Evolutionary conservation across 2,329 filamentous ascomycete genomes (phyloP), one percentile per base, ranked within the genome.

Genomic region (Fusarium subtropicale): DNA sequence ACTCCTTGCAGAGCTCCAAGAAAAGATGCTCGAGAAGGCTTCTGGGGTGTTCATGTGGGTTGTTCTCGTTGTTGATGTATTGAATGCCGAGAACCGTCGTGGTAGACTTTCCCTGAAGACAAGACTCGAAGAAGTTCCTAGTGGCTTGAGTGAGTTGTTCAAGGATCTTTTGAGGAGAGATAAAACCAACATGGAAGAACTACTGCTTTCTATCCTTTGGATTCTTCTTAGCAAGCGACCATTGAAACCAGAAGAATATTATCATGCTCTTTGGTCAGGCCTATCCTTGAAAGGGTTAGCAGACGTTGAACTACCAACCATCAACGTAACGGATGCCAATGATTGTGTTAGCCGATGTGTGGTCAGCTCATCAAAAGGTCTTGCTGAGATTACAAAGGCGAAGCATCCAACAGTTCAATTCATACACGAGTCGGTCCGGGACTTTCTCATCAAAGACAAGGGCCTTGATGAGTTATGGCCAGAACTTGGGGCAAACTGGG

Each of bases 361-460:
- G 0, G 71, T 81, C 0, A 76, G 74, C 34, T 81, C 75, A 0
- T 88, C 86, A 0, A 88, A 87, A 67, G 86, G 86, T 0, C 76
- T 88, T 11, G 81, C 80, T 0, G 84, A 87, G 56, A 64, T 81
- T 1, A 81, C 79, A 0, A 79, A 72, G 16, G 69, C 74, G 0
- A 68, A 75, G 15, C 3, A 26, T 0, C 67, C 71, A 0, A 81
- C 67, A 0, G 81, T 87, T 1, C 85, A 87, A 60, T 88, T 87
- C 70, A 86, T 87, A 7, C 84, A 87, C 39, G 82, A 86, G 65
- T 85, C 84, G 0, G 83, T 86, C 0, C 72, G 79, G 1, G 84
- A 86, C 12, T 86, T 83, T 46, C 75, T 87, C 0, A 24, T 84
- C 4, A 78, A 78, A 10, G 78, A 79, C 2, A 60, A 71, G 0